These are phyloP conservation scores for Populus nigra DNA, from an alignment of 345 rosid species.

Conservation along the genomic window DNA sequence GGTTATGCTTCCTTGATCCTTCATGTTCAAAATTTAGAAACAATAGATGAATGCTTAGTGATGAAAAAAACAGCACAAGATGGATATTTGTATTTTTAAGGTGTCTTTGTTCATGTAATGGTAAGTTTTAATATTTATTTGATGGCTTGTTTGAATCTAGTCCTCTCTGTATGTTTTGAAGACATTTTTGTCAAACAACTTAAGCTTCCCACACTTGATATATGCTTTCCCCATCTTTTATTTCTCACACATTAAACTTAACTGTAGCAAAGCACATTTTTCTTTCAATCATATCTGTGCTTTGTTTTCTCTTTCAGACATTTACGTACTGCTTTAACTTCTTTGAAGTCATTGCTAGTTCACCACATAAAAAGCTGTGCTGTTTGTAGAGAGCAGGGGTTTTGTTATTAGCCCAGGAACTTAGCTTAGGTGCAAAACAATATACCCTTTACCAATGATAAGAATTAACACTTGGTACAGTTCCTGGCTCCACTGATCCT, in stretches of 20 bases:
- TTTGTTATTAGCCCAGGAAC: background rate
- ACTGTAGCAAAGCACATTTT: background rate
- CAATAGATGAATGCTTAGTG: no score
- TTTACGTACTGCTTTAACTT: background rate
- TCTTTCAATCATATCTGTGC: background rate
- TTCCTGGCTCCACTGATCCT: background rate
- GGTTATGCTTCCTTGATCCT: background rate
- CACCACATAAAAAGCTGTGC: background rate
- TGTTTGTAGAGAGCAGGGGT: background rate
- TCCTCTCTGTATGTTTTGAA: background rate
- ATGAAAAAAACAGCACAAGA: no score
- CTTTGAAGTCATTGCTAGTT: background rate
- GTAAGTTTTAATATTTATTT: background rate
- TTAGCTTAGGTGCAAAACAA: background rate
- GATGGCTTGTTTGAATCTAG: background rate
- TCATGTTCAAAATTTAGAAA: background rate
- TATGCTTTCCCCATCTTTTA: background rate
- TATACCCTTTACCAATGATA: background rate
- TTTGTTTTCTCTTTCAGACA: background rate
- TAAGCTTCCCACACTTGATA: background rate
- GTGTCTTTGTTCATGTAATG: background rate
- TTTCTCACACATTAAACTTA: background rate
- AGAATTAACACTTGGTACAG: background rate
- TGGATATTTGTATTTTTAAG: background rate
- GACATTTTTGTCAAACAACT: background rate